Conservation (phyloP, 1,284 basidiomycete genomes). For the Porogramme epimiltina region DNA sequence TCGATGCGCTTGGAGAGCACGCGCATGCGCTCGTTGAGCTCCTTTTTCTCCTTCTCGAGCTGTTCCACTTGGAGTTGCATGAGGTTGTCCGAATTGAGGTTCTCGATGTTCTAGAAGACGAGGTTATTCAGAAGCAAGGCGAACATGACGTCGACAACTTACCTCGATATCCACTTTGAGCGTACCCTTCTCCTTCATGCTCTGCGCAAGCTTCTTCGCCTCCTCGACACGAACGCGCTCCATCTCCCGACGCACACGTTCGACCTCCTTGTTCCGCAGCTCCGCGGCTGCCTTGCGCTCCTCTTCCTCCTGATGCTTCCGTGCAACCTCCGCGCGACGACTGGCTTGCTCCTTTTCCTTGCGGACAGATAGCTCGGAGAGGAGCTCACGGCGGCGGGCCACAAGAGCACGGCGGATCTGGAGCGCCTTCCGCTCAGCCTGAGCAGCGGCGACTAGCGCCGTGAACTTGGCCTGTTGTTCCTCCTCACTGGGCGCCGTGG, state of each 20-base stretch:
- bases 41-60: constrained; percentile 96
- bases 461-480: constrained; percentile 55
- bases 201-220: constrained; percentile 89
- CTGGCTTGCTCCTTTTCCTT: constrained; percentile 92
- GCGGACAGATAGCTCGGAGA: constrained; percentile 83
- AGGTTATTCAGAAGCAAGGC: not conserved
- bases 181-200: constrained; percentile 82
- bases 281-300: constrained; percentile 69
- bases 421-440: constrained; percentile 77
- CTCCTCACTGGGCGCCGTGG: constrained; percentile 47
- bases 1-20: constrained; percentile 91
- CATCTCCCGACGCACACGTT: constrained; percentile 81
- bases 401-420: constrained; percentile 82
- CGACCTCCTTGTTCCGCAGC: constrained; percentile 71
- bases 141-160: constrained; percentile 29
- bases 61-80: constrained; percentile 93
- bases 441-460: constrained; percentile 57
- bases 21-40: constrained; percentile 83
- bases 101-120: constrained; percentile 69
- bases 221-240: constrained; percentile 85
- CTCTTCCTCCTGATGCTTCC: constrained; percentile 79
- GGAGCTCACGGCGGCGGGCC: constrained; percentile 84
- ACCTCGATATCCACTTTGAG: constrained; percentile 87
- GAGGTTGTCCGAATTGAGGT: constrained; percentile 86
- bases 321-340: constrained; percentile 72